A percentile compares a stretch with the other conserved stretches of the same genome.
Conservation (phyloP, 345 rosid genomes). For the Iberis pinnata region DNA sequence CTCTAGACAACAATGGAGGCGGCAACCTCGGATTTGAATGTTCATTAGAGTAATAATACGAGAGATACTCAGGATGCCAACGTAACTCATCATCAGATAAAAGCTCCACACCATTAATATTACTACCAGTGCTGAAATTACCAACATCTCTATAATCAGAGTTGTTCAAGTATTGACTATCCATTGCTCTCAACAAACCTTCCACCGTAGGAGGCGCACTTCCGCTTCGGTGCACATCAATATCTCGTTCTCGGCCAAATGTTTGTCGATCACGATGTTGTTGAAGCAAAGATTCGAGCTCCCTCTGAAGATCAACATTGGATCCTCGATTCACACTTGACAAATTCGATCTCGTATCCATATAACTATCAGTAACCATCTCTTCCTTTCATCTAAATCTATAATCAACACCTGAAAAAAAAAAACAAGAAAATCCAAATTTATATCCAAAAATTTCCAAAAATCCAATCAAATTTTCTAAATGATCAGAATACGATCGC, state of each 20-base stretch:
- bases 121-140: constrained; percentile 8
- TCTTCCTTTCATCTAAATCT: constrained; percentile 26
- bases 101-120: constrained; percentile 31
- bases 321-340: constrained; percentile 41
- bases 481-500: constrained; percentile 17
- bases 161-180: constrained; percentile 46
- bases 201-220: constrained; percentile 95
- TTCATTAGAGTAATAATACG: constrained; percentile 69
- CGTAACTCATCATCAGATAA: constrained; percentile 73
- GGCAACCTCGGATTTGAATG: constrained; percentile 81
- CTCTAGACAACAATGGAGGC: constrained; percentile 74
- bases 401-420: constrained; percentile 12
- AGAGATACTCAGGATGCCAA: constrained; percentile 69
- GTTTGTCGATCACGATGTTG: constrained; percentile 42
- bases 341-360: constrained; percentile 46
- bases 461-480: not conserved
- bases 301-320: constrained; percentile 50
- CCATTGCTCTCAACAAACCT: constrained; percentile 73
- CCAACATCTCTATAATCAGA: constrained; percentile 34
- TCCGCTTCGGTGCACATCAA: constrained; percentile 63
- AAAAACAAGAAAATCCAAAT: not conserved
- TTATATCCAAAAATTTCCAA: constrained; percentile 2
- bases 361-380: constrained; percentile 51
- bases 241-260: constrained; percentile 42
- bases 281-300: constrained; percentile 59